Evolutionary conservation across 2,329 filamentous ascomycete species (phyloP), one percentile per base, ranked within the genome.

Genomic region (Xylariales sp.): DNA sequence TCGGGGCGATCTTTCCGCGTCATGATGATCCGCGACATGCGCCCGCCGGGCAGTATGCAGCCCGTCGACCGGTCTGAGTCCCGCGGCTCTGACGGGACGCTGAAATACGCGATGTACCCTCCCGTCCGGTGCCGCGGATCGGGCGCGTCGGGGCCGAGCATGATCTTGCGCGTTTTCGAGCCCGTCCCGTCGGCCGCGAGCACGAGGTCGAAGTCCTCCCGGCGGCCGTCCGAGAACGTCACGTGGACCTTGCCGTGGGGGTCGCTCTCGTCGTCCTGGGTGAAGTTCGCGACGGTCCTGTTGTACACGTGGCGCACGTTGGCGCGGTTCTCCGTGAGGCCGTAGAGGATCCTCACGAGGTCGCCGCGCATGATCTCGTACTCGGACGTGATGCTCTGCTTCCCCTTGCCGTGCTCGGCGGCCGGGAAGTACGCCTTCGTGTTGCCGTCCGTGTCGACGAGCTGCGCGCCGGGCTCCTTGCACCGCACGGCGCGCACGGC

Each of bases 151-250:
- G 73, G 59, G 1, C 74, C 74, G 3, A 81, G 70, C 49, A 83
- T 79, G 34, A 78, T 74, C 53, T 74, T 78, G 34, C 84, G 79
- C 16, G 83, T 81, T 28, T 79, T 79, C 0, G 85, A 88, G 1
- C 81, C 79, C 18, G 84, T 80, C 0, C 87, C 87, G 65, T 89
- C 87, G 2, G 85, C 85, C 3, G 83, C 85, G 49, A 89, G 81
- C 0, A 89, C 72, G 0, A 89, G 71, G 67, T 89, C 86, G 69
- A 80, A 89, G 1, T 73, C 75, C 23, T 81, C 79, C 3, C 71
- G 74, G 0, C 72, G 72, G 4, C 84, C 84, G 60, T 85, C 80
- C 2, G 79, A 80, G 60, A 88, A 82, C 30, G 54, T 62, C 2
- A 77, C 78, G 7, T 68, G 64, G 7, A 80, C 76, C 60, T 62